Percentiles rank a stretch among this genome's conserved stretches.
Evolutionary conservation across 768 basidiomycete species (phyloP).

Genomic region (Neoboletus magnificus): DNA sequence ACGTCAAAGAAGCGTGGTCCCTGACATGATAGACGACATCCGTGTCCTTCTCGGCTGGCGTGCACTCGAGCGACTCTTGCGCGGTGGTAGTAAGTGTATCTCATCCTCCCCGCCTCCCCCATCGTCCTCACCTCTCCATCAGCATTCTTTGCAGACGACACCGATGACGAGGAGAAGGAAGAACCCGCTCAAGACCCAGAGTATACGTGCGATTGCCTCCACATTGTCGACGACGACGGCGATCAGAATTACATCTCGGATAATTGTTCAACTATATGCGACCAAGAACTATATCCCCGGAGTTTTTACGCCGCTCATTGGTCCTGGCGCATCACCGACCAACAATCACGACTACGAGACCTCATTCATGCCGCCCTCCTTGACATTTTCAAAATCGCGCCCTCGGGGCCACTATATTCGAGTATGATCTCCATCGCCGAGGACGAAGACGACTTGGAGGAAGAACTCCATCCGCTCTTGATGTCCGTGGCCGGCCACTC

Average conservation of each 20-base stretch:
- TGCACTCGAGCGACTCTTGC: slow-evolving; percentile 48
- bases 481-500: slow-evolving; percentile 43
- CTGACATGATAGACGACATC: slow-evolving; percentile 60
- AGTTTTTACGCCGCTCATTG: slow-evolving; percentile 50
- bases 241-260: slow-evolving; percentile 28
- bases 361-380: slow-evolving; percentile 46
- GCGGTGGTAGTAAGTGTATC: slow-evolving; percentile 49
- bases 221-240: slow-evolving; percentile 32
- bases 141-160: slow-evolving; percentile 11
- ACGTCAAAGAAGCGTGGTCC: slow-evolving; percentile 33
- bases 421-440: slow-evolving; percentile 40
- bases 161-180: slow-evolving; percentile 28
- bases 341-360: slow-evolving; percentile 39
- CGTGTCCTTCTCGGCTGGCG: slow-evolving; percentile 48
- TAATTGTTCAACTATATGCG: slow-evolving; percentile 18
- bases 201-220: neutral
- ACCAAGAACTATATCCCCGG: slow-evolving; percentile 26
- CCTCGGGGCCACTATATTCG: slow-evolving; percentile 45
- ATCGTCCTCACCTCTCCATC: neutral
- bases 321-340: slow-evolving; percentile 40
- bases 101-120: neutral
- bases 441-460: slow-evolving; percentile 33
- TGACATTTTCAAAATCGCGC: slow-evolving; percentile 47
- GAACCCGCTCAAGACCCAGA: neutral
- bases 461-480: slow-evolving; percentile 34